These are phyloP conservation scores for Penicillium verrucosum DNA, from an alignment of 2,329 filamentous ascomycete species.

Conservation along the genomic window DNA sequence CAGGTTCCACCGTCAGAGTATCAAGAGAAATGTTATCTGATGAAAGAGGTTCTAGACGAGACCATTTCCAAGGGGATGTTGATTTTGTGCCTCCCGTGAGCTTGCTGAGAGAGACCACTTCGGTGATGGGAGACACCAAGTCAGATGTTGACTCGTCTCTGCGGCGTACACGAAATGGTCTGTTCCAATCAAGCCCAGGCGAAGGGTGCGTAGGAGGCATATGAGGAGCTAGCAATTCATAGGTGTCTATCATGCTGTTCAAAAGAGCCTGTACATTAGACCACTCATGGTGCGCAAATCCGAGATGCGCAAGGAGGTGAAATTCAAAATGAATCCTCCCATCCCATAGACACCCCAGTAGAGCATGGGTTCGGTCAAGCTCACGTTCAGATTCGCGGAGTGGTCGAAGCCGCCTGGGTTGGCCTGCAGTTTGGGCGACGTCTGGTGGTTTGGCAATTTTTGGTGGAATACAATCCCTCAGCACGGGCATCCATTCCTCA, in stretches of 20 bases:
- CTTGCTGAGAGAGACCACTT: slow-evolving; percentile 28
- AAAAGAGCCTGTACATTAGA: slow-evolving; percentile 40
- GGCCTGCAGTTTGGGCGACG: not conserved
- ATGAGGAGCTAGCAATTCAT: slow-evolving; percentile 26
- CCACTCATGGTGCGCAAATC: slow-evolving; percentile 41
- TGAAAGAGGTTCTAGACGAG: slow-evolving; percentile 4
- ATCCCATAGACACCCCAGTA: slow-evolving; percentile 33
- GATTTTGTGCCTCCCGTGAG: slow-evolving; percentile 23
- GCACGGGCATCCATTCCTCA: slow-evolving; percentile 33
- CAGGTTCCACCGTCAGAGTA: slow-evolving; percentile 26
- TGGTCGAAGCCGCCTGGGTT: not conserved
- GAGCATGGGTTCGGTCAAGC: slow-evolving; percentile 26
- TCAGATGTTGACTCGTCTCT: not conserved
- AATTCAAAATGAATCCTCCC: slow-evolving; percentile 28
- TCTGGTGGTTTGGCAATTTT: not conserved
- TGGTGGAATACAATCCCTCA: slow-evolving; percentile 36
- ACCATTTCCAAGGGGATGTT: not conserved
- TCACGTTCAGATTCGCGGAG: slow-evolving; percentile 16
- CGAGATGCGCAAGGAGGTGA: slow-evolving; percentile 42
- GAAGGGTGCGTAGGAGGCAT: slow-evolving; percentile 11
- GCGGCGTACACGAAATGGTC: not conserved
- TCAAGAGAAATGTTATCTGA: slow-evolving; percentile 17
- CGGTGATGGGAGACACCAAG: slow-evolving; percentile 3
- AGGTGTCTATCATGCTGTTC: slow-evolving; percentile 38
- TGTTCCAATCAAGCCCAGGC: slow-evolving; percentile 13